Evolutionary conservation across 1,284 basidiomycete genomes (phyloP), one percentile per base, ranked within the genome.

Genomic region (Cutaneotrichosporon cyanovorans): DNA sequence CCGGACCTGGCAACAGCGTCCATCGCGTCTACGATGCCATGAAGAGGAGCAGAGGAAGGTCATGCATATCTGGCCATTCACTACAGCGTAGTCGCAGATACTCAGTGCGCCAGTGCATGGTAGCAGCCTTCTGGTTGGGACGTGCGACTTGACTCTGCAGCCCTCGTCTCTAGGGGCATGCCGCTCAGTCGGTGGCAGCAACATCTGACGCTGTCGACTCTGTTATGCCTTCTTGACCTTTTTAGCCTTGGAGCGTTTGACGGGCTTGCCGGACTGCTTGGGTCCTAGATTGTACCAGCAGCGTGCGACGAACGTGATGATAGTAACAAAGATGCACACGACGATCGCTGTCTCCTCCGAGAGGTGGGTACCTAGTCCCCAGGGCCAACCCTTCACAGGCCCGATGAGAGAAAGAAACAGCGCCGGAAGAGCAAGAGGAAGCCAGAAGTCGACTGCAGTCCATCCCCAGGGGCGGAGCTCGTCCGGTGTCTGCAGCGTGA

Each of bases 401-500:
- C 63, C 65, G 15, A 68, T 59, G 35, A 69, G 50, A 16, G 40
- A 49, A 16, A 66, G 40, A 50, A 67, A 71, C 18, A 71, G 32
- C 2, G 43, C 49, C 5, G 68, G 63, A 14, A 68, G 50, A 18
- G 65, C 46, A 1, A 66, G 21, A 1, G 70, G 64, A 3, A 62
- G 50, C 68, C 69, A 72, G 14, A 59, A 46, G 43, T 72, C 70
- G 3, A 64, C 59, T 20, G 59, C 56, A 38, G 56, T 57, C 70
- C 70, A 72, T 19, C 70, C 70, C 23, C 56, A 50, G 1, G 64
- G 59, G 28, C 42, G 41, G 9, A 72, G 60, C 40, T 72, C 70
- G 3, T 53, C 46, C 5, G 70, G 70, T 1, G 66, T 66, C 14
- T 51, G 42, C 15, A 70, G 49, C 2, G 45, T 51, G 22, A 62